phyloP scores from a whole-genome alignment of 768 basidiomycete species.

The Boletus huronensis region DNA sequence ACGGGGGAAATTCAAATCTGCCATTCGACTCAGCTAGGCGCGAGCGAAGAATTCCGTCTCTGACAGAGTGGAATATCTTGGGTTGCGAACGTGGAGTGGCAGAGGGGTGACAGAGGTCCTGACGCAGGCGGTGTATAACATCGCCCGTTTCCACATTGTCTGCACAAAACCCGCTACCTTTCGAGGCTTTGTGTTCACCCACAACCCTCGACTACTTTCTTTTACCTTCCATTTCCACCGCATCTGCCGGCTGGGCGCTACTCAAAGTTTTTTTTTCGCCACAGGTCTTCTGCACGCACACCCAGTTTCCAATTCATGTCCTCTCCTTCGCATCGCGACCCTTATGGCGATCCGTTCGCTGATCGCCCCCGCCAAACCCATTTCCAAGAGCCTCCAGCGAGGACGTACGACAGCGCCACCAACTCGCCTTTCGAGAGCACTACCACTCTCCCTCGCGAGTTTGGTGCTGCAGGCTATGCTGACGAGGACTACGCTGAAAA shows the following conservation, averaged over 20 bases:
- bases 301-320: constrained; percentile 19
- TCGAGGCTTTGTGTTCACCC: constrained; percentile 15
- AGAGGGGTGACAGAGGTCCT: constrained; percentile 30
- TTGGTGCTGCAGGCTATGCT: constrained; percentile 42
- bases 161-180: constrained; percentile 25
- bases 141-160: constrained; percentile 29
- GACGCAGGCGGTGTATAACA: constrained; percentile 31
- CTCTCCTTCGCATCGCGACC: constrained; percentile 30
- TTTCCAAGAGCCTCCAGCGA: constrained; percentile 53
- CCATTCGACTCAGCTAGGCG: background rate
- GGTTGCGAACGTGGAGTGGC: constrained; percentile 10
- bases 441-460: constrained; percentile 51
- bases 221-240: constrained; percentile 4
- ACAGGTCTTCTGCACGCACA: constrained; percentile 2
- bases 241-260: constrained; percentile 5
- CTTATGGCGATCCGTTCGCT: constrained; percentile 65
- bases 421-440: constrained; percentile 57
- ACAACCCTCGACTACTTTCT: constrained; percentile 20
- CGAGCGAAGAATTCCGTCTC: background rate
- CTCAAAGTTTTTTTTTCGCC: constrained; percentile 5
- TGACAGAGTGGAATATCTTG: background rate
- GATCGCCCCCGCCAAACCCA: constrained; percentile 62
- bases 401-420: constrained; percentile 38
- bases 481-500: constrained; percentile 79
- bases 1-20: background rate